These are phyloP conservation scores for Uromyces viciae-fabae DNA, from an alignment of 1,284 basidiomycete genomes.

Conservation along the genomic window DNA sequence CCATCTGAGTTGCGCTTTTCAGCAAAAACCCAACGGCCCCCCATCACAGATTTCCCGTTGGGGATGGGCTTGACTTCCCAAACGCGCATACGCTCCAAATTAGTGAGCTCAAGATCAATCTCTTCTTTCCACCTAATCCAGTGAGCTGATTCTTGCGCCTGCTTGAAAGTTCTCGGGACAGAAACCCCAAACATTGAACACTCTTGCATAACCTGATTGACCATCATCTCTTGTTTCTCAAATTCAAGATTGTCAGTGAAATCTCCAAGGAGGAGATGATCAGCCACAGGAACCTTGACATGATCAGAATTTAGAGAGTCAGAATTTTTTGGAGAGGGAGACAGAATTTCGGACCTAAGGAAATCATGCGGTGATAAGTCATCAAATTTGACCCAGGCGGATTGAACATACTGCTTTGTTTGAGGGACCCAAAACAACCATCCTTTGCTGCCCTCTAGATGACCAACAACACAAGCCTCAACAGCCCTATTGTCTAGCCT, in stretches of 20 bases:
- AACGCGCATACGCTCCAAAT: background rate
- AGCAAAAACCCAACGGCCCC: background rate
- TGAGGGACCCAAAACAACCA: background rate
- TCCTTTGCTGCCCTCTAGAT: background rate
- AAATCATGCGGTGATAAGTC: too few species aligned
- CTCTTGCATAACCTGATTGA: background rate
- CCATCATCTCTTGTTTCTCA: background rate
- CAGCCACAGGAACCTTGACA: background rate
- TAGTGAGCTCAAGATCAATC: background rate
- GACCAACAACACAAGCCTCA: background rate
- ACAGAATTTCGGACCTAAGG: too few species aligned
- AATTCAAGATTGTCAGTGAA: background rate
- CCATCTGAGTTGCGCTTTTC: background rate
- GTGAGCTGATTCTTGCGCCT: background rate
- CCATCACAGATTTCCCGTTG: background rate
- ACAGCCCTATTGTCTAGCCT: background rate
- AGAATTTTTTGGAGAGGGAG: background rate
- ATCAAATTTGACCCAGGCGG: constrained; percentile 5
- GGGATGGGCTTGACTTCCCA: background rate
- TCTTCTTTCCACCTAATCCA: background rate
- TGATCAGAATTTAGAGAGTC: too few species aligned
- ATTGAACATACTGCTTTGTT: background rate
- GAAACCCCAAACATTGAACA: background rate
- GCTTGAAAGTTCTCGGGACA: background rate
- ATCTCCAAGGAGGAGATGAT: background rate